Percentiles rank a stretch among this genome's conserved stretches.
Evolutionary conservation across 148 eudicot genomes (phyloP).

Genomic region (Silene uniflora): DNA sequence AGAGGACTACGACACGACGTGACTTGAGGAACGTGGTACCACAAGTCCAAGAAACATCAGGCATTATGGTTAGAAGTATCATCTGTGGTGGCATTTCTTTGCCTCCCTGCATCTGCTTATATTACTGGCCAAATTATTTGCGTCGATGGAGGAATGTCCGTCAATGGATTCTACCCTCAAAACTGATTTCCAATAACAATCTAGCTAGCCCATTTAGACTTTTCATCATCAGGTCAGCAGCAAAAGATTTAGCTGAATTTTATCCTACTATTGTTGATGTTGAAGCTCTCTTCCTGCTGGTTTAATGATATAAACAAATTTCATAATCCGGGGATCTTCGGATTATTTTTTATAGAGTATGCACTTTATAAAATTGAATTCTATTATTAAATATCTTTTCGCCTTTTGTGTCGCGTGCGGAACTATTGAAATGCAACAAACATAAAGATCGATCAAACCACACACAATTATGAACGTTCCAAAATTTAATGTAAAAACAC

Average conservation of each 20-base stretch:
- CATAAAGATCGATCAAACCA: too few relatives aligned
- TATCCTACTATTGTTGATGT: background rate
- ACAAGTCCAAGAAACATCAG: too few relatives aligned
- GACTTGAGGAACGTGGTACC: too few relatives aligned
- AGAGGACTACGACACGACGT: too few relatives aligned
- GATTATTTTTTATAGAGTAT: too few relatives aligned
- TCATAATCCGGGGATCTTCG: too few relatives aligned
- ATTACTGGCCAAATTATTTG: constrained; percentile 44
- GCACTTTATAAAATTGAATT: background rate
- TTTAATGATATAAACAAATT: too few relatives aligned
- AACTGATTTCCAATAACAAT: constrained; percentile 29
- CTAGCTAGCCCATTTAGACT: constrained; percentile 5
- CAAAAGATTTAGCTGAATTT: background rate
- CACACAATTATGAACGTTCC: too few relatives aligned
- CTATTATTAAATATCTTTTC: background rate
- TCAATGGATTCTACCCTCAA: constrained; percentile 48
- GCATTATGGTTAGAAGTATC: too few relatives aligned
- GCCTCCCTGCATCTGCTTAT: constrained; percentile 47
- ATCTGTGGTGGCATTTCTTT: constrained; percentile 45
- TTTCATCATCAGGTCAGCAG: background rate
- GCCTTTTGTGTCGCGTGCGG: background rate
- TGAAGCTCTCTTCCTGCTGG: too few relatives aligned
- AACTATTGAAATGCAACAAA: too few relatives aligned
- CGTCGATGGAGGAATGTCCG: constrained; percentile 45
- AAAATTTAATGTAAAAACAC: too few relatives aligned